Conservation (phyloP, 2,329 filamentous ascomycete genomes). For the Trichoderma citrinoviride region DNA sequence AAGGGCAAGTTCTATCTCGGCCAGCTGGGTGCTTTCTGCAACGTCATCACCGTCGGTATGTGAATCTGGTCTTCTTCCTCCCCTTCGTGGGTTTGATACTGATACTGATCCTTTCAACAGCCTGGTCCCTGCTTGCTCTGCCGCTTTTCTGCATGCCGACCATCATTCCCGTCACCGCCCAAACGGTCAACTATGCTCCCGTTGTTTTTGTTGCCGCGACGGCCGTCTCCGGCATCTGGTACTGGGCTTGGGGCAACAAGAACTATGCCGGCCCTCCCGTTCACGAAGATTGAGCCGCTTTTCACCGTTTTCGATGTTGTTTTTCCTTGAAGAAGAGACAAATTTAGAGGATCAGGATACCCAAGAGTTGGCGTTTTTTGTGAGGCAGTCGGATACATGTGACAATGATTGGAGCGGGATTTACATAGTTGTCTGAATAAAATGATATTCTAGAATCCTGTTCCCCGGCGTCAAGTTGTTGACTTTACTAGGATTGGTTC, state of each 20-base stretch:
- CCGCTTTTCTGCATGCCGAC: conserved; percentile 74
- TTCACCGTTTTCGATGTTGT: neutral
- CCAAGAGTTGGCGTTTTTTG: conserved; percentile 13
- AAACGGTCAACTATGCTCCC: conserved; percentile 69
- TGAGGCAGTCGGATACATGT: neutral
- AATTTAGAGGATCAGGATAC: conserved; percentile 3
- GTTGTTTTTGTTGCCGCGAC: conserved; percentile 70
- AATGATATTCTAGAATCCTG: neutral
- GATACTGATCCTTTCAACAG: conserved; percentile 34
- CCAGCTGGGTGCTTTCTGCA: conserved; percentile 57
- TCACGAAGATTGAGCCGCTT: conserved; percentile 34
- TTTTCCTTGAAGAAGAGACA: neutral
- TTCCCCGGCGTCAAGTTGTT: neutral
- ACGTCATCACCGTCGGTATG: conserved; percentile 62
- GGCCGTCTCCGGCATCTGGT: conserved; percentile 62
- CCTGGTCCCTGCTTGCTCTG: conserved; percentile 66
- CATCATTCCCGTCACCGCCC: conserved; percentile 54
- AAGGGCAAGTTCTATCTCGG: conserved; percentile 61
- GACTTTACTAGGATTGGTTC: neutral
- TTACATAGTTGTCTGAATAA: conserved; percentile 11
- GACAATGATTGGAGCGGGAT: conserved; percentile 5
- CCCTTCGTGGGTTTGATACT: neutral
- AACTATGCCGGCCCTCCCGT: conserved; percentile 65
- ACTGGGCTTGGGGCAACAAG: conserved; percentile 66
- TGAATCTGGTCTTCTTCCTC: conserved; percentile 23